A percentile compares a stretch with the other conserved stretches of the same genome.
These are phyloP conservation scores for Penicillium alfredii DNA, from an alignment of 495 filamentous ascomycete genomes.

Conservation along the genomic window DNA sequence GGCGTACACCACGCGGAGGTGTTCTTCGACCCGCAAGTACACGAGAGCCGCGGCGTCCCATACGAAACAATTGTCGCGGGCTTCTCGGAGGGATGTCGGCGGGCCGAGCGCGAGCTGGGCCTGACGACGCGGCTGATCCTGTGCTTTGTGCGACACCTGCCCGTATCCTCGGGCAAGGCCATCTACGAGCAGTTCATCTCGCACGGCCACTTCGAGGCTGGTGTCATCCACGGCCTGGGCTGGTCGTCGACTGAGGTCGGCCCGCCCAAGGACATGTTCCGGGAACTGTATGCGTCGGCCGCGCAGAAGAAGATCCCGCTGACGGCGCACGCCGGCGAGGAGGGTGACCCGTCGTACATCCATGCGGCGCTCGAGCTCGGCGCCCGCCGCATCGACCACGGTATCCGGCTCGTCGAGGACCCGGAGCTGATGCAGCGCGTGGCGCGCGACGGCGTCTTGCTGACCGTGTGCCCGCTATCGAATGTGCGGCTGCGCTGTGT, in stretches of 20 bases:
- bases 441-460: conserved; percentile 47
- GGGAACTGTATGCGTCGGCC: conserved; percentile 52
- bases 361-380: conserved; percentile 55
- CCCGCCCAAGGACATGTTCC: conserved; percentile 59
- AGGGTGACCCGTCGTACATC: conserved; percentile 64
- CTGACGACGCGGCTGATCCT: conserved; percentile 58
- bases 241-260: conserved; percentile 60
- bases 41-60: conserved; percentile 55
- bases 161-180: conserved; percentile 44
- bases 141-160: conserved; percentile 65
- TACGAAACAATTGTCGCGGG: conserved; percentile 56
- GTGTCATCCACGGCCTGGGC: conserved; percentile 56
- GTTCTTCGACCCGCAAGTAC: conserved; percentile 77
- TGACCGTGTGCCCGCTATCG: conserved; percentile 69
- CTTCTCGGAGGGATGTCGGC: conserved; percentile 50
- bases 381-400: conserved; percentile 65
- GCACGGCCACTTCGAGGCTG: conserved; percentile 46
- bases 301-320: conserved; percentile 43
- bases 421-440: conserved; percentile 51
- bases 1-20: conserved; percentile 70
- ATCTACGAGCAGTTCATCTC: conserved; percentile 45
- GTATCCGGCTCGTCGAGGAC: conserved; percentile 60
- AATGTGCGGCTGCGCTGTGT: conserved; percentile 64
- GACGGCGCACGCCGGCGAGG: conserved; percentile 72
- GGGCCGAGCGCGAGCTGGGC: conserved; percentile 57